These are phyloP conservation scores for Alternaria viburni DNA, from an alignment of 2,329 filamentous ascomycete species.

Conservation along the genomic window DNA sequence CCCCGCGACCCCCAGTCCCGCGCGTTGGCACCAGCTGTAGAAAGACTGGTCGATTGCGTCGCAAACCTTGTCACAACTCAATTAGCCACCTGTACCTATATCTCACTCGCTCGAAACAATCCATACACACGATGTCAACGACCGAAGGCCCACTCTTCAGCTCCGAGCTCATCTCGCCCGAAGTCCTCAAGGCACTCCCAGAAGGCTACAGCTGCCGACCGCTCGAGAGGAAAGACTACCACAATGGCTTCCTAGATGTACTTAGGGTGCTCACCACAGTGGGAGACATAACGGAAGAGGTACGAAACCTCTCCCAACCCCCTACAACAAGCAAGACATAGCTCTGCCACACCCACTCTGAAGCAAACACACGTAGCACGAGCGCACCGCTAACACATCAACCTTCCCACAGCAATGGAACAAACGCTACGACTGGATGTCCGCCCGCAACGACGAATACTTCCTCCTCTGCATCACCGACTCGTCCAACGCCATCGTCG, in stretches of 20 bases:
- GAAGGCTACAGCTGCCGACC: slow-evolving; percentile 83
- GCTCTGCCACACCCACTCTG: not conserved
- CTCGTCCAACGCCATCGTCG: slow-evolving; percentile 74
- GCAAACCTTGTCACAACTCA: not conserved
- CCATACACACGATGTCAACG: slow-evolving; percentile 12
- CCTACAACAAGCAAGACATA: not conserved
- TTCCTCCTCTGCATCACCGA: slow-evolving; percentile 88
- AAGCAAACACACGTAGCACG: not conserved
- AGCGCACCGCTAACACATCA: not conserved
- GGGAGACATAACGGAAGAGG: slow-evolving; percentile 77
- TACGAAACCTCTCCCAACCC: slow-evolving; percentile 28
- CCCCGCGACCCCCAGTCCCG: slow-evolving; percentile 2
- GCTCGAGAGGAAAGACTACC: slow-evolving; percentile 78
- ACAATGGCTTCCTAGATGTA: slow-evolving; percentile 85
- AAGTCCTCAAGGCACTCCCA: slow-evolving; percentile 75
- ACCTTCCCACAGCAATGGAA: slow-evolving; percentile 60
- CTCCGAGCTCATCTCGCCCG: slow-evolving; percentile 75
- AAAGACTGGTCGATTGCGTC: not conserved
- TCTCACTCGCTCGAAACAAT: not conserved
- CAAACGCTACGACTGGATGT: slow-evolving; percentile 83
- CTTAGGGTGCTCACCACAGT: slow-evolving; percentile 91
- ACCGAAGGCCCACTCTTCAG: slow-evolving; percentile 72
- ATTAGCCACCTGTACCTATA: not conserved
- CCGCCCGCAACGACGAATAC: slow-evolving; percentile 75
- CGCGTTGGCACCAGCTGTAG: not conserved